Conservation (phyloP, 2,329 filamentous ascomycete genomes). For the Calonectria hawksworthii region DNA sequence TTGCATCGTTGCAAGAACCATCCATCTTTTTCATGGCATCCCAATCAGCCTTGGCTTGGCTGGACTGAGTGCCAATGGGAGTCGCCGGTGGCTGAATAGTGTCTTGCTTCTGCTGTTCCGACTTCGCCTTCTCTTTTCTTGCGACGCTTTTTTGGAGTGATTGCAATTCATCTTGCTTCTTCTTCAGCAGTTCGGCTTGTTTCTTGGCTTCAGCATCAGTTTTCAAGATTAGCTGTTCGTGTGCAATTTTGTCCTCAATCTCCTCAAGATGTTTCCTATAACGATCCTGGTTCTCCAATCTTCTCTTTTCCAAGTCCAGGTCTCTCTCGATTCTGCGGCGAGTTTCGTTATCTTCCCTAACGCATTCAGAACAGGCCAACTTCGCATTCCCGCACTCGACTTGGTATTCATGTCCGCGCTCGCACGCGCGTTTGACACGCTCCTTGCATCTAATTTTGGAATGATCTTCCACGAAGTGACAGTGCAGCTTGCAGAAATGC, state of each 20-base stretch:
- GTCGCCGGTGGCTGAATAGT: not conserved
- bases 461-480: constrained; percentile 74
- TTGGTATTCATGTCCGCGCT: constrained; percentile 62
- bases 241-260: constrained; percentile 68
- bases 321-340: constrained; percentile 61
- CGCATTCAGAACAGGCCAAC: constrained; percentile 65
- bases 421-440: constrained; percentile 61
- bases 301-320: constrained; percentile 63
- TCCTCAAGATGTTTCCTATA: constrained; percentile 62
- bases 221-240: constrained; percentile 58
- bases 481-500: constrained; percentile 72
- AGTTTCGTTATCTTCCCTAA: constrained; percentile 60
- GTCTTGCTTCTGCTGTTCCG: not conserved
- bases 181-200: constrained; percentile 58
- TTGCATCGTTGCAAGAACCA: constrained; percentile 61
- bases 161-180: constrained; percentile 62
- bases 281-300: constrained; percentile 57
- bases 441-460: constrained; percentile 57
- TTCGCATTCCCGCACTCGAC: constrained; percentile 60
- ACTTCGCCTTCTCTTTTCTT: constrained; percentile 33
- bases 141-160: constrained; percentile 52
- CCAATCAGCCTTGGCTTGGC: constrained; percentile 69
- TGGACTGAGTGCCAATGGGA: not conserved
- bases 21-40: constrained; percentile 69
- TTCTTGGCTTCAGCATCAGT: constrained; percentile 60